phyloP scores from a whole-genome alignment of 768 basidiomycete genomes.

The Favolaschia claudopus region DNA sequence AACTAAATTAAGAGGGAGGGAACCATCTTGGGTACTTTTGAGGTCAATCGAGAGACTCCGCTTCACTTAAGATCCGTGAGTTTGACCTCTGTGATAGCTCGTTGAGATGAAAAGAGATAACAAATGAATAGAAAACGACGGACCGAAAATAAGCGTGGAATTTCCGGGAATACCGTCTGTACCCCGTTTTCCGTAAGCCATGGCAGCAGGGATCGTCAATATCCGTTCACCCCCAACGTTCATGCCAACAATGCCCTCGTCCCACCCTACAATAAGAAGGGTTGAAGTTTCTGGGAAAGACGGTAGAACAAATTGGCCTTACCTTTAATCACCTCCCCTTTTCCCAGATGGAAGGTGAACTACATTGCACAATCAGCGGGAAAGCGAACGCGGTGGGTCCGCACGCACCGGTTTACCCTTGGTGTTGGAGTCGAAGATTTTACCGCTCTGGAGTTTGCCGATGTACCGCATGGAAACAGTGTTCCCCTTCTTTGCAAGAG shows the following conservation, averaged over 20 bases:
- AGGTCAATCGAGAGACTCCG: neutral
- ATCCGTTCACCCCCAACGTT: constrained; percentile 87
- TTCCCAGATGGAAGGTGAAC: constrained; percentile 83
- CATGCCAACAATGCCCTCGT: constrained; percentile 92
- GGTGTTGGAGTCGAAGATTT: constrained; percentile 80
- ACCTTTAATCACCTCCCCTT: constrained; percentile 94
- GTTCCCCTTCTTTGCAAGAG: constrained; percentile 86
- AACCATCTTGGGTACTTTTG: constrained; percentile 27
- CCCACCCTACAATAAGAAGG: constrained; percentile 74
- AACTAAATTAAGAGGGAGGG: constrained; percentile 21
- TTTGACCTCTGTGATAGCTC: constrained; percentile 64
- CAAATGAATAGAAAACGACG: constrained; percentile 29
- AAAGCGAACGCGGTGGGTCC: constrained; percentile 2
- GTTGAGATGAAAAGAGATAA: neutral
- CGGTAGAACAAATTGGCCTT: neutral
- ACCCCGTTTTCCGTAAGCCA: constrained; percentile 75
- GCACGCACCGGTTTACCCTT: constrained; percentile 86
- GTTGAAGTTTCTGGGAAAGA: no score
- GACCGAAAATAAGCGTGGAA: constrained; percentile 85
- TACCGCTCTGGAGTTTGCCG: constrained; percentile 83
- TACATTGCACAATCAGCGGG: constrained; percentile 34
- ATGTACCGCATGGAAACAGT: constrained; percentile 90
- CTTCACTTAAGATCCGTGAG: constrained; percentile 71
- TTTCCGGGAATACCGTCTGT: constrained; percentile 74
- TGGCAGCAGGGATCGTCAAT: constrained; percentile 73